Conservation (phyloP, 352 stramenopile genomes). For the Globisporangium camurandrum region DNA sequence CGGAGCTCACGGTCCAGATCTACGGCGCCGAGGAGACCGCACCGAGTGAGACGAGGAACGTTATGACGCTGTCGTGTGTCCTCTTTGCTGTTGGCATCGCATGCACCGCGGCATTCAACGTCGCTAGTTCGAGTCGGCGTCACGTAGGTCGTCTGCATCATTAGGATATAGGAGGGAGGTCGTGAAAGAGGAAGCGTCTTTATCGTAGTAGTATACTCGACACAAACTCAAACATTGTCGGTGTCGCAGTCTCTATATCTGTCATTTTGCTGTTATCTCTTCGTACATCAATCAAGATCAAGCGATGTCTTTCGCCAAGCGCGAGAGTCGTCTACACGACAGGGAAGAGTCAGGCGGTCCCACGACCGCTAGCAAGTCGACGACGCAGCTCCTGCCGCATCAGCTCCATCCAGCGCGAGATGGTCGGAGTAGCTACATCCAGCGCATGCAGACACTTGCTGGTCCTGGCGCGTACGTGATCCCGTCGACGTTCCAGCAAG, state of each 20-base stretch:
- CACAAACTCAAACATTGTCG: too few species aligned
- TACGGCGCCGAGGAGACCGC: conserved; percentile 64
- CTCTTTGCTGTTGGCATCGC: not conserved
- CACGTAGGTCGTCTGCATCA: not conserved
- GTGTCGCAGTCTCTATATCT: too few species aligned
- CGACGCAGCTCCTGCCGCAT: conserved; percentile 14
- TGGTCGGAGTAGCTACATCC: conserved; percentile 40
- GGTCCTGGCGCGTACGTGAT: conserved; percentile 53
- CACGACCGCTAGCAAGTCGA: not conserved
- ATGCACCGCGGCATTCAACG: not conserved
- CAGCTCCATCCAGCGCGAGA: conserved; percentile 21
- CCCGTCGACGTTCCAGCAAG: conserved; percentile 46
- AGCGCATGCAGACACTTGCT: conserved; percentile 30
- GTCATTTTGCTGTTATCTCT: too few species aligned
- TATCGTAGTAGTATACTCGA: too few species aligned
- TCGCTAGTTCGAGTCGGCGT: not conserved
- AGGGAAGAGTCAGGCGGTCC: not conserved
- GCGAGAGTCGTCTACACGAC: too few species aligned
- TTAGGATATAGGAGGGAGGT: not conserved
- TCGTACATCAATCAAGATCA: not conserved
- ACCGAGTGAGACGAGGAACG: conserved; percentile 48
- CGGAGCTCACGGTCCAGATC: conserved; percentile 62
- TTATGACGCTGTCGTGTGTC: conserved; percentile 12
- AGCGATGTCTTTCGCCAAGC: not conserved
- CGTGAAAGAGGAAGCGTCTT: too few species aligned